Evolutionary conservation across 1,284 basidiomycete genomes (phyloP).

Genomic region (Wolfiporia cocos): DNA sequence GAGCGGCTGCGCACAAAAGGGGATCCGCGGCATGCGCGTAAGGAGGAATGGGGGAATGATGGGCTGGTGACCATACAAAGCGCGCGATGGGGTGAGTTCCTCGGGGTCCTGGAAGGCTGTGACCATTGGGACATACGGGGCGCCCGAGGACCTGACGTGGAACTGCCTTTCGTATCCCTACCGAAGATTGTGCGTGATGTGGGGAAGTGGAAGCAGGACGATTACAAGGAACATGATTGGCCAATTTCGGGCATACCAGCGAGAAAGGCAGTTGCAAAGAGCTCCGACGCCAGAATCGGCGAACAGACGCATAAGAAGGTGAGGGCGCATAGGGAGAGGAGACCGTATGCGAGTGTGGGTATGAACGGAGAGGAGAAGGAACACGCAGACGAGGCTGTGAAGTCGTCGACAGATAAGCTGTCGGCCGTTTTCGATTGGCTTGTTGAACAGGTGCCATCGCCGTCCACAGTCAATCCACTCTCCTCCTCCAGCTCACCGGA

Average conservation of each 20-base stretch:
- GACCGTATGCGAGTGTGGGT: background rate
- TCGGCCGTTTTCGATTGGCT: slow-evolving; percentile 75
- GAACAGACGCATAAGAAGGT: slow-evolving; percentile 14
- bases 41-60: slow-evolving; percentile 85
- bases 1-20: slow-evolving; percentile 27
- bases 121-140: slow-evolving; percentile 99
- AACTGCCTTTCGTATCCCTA: slow-evolving; percentile 42
- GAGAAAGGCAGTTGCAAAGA: slow-evolving; percentile 28
- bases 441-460: slow-evolving; percentile 58
- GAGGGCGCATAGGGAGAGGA: slow-evolving; percentile 7
- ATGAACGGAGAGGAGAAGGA: slow-evolving; percentile 26
- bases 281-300: slow-evolving; percentile 19
- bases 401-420: slow-evolving; percentile 61
- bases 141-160: slow-evolving; percentile 58
- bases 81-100: slow-evolving; percentile 90
- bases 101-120: slow-evolving; percentile 85
- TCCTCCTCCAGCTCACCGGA: slow-evolving; percentile 6
- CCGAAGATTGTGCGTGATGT: slow-evolving; percentile 25
- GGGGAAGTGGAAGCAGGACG: slow-evolving; percentile 5
- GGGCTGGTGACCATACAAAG: slow-evolving; percentile 88
- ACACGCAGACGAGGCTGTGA: slow-evolving; percentile 52
- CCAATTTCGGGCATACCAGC: slow-evolving; percentile 43
- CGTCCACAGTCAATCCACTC: slow-evolving; percentile 7
- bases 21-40: slow-evolving; percentile 18
- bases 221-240: slow-evolving; percentile 38